Evolutionary conservation across 108 stramenopile genomes (phyloP).

Genomic region (Cyclotella kingstonii): DNA sequence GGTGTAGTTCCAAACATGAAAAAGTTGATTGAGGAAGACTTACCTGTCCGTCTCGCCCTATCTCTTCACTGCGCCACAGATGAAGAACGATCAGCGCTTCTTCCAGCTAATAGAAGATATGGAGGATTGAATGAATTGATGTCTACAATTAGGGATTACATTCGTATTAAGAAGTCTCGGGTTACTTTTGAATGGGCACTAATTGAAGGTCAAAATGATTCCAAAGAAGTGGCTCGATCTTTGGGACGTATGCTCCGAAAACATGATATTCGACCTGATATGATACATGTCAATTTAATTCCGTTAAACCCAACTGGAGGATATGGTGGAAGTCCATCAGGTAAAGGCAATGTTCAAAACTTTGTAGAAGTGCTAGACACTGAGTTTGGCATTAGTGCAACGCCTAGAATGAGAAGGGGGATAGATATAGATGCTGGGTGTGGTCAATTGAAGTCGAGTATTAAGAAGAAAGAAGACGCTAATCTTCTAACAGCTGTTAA

Average conservation of each 20-base stretch:
- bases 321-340: conserved; percentile 64
- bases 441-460: conserved; percentile 90
- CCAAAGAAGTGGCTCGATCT: conserved; percentile 62
- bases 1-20: conserved; percentile 83
- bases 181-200: conserved; percentile 97
- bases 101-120: conserved; percentile 91
- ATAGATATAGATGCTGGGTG: conserved; percentile 98
- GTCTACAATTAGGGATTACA: conserved; percentile 76
- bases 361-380: conserved; percentile 70
- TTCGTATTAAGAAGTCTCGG: conserved; percentile 65
- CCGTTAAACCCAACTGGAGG: conserved; percentile 95
- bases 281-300: conserved; percentile 95
- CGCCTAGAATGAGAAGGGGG: conserved; percentile 92
- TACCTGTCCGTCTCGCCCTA: conserved; percentile 85
- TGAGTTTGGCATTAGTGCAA: conserved; percentile 69
- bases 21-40: conserved; percentile 56
- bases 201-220: conserved; percentile 92
- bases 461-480: conserved; percentile 48
- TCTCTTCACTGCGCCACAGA: conserved; percentile 90
- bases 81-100: conserved; percentile 78
- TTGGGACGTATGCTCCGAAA: conserved; percentile 63
- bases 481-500: conserved; percentile 4
- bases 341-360: conserved; percentile 53
- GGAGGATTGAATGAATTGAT: conserved; percentile 88
- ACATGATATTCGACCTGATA: conserved; percentile 56